Evolutionary conservation across 2,329 filamentous ascomycete species (phyloP), one percentile per base, ranked within the genome.

Genomic region (Diaporthe ilicicola): DNA sequence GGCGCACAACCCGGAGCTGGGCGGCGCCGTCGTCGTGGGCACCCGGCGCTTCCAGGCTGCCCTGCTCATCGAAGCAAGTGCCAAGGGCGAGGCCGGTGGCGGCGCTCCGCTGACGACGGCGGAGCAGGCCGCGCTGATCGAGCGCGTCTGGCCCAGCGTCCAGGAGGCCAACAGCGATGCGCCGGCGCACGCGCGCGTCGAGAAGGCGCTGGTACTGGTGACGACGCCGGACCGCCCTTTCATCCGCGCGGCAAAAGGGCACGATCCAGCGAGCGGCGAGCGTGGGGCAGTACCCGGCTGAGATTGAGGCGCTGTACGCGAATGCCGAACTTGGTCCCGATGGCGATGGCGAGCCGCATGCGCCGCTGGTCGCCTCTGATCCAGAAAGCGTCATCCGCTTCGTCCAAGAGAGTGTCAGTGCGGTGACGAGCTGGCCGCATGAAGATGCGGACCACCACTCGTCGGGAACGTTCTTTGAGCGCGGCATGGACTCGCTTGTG

Each of bases 201-300:
- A 77, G 1, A 79, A 80, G 1, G 74, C 82, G 13, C 78, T 85
- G 24, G 76, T 87, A 44, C 73, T 76, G 1, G 22, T 88, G 1
- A 76, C 83, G 0, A 76, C 78, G 4, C 79, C 82, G 0, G 74
- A 78, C 24, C 84, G 82, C 71, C 84, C 84, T 1, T 84, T 87
- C 59, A 74, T 78, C 0, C 79, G 82, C 4, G 80, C 84, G 0
- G 78, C 79, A 0, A 87, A 87, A 87, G 74, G 84, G 84, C 2
- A 50, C 51, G 1, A 27, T 72, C 44, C 65, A 61, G 44, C 65
- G 44, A 4, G 53, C 46, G 13, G 29, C 44, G 1, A 62, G 29
- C 27, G 44, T 61, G 83, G 82, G 0, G 74, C 87, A 76, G 64
- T 77, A 77, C 27, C 32, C 42, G 1, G 46, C 29, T 1, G 74